Conservation (phyloP, 2,329 filamentous ascomycete genomes). For the Didymellaceae sp. region DNA sequence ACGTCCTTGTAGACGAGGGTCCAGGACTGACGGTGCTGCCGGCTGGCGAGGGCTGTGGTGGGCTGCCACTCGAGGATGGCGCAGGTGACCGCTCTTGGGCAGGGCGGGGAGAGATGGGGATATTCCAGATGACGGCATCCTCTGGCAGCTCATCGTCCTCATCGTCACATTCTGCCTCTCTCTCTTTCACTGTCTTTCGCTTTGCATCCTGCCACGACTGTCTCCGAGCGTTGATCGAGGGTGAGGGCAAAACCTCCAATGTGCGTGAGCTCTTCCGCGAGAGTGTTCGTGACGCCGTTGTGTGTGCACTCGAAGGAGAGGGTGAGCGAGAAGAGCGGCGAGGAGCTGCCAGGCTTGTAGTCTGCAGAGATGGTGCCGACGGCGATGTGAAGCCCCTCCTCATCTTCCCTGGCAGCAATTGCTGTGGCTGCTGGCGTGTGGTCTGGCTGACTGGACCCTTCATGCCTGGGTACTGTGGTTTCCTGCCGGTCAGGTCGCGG, state of each 20-base stretch:
- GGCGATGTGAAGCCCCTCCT: constrained; percentile 52
- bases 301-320: constrained; percentile 41
- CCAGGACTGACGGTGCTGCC: constrained; percentile 23
- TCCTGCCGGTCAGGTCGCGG: constrained; percentile 48
- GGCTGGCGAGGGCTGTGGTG: constrained; percentile 33
- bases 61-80: constrained; percentile 38
- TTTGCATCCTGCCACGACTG: constrained; percentile 69
- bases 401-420: constrained; percentile 49
- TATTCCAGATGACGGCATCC: constrained; percentile 79
- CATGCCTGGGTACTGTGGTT: constrained; percentile 50
- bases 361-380: constrained; percentile 44
- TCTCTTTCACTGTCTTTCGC: constrained; percentile 71
- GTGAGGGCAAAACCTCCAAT: constrained; percentile 39
- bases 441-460: constrained; percentile 49
- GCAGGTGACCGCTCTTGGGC: constrained; percentile 49
- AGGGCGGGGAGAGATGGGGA: constrained; percentile 73
- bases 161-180: constrained; percentile 81
- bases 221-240: constrained; percentile 49
- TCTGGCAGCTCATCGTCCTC: constrained; percentile 76
- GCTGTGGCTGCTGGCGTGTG: constrained; percentile 43
- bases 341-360: constrained; percentile 39
- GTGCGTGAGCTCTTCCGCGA: constrained; percentile 44
- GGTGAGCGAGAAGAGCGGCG: constrained; percentile 46
- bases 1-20: constrained; percentile 32
- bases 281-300: constrained; percentile 38